phyloP scores from a whole-genome alignment of 305 asterid genomes.

The Fraxinus floribunda region DNA sequence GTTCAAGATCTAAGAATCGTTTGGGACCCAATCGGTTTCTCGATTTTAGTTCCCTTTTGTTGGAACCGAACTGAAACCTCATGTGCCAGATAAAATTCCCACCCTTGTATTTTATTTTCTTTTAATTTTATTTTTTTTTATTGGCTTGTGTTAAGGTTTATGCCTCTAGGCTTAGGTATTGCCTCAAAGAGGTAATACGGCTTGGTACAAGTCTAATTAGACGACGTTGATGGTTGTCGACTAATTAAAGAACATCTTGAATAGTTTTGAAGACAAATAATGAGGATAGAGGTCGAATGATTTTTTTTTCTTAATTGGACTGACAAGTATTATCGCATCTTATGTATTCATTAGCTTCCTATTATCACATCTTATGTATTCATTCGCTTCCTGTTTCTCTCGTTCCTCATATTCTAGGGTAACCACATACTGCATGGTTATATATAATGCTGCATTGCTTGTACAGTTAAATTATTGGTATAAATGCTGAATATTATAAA shows the following conservation, averaged over 20 bases:
- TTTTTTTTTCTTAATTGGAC: not conserved
- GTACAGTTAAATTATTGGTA: not conserved
- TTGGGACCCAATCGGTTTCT: not conserved
- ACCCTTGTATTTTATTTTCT: not conserved
- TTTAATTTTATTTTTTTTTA: not conserved
- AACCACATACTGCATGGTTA: not conserved
- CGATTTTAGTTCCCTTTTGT: not conserved
- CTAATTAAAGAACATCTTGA: not conserved
- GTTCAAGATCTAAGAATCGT: not conserved
- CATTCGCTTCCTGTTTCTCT: not conserved
- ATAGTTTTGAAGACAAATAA: not conserved
- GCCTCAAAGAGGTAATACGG: not conserved
- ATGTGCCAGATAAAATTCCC: not conserved
- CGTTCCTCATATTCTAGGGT: not conserved
- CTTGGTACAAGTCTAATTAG: too few species aligned
- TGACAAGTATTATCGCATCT: not conserved
- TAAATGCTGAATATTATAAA: not conserved
- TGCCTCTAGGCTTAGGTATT: not conserved
- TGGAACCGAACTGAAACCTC: not conserved
- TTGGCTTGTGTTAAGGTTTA: not conserved
- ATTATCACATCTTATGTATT: too few species aligned
- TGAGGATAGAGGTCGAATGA: not conserved
- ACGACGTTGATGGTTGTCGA: not conserved
- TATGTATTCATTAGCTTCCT: not conserved
- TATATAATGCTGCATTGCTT: not conserved